Evolutionary conservation across 208 protist species (phyloP).

Genomic region (Herpetomonas samuelpessoai): DNA sequence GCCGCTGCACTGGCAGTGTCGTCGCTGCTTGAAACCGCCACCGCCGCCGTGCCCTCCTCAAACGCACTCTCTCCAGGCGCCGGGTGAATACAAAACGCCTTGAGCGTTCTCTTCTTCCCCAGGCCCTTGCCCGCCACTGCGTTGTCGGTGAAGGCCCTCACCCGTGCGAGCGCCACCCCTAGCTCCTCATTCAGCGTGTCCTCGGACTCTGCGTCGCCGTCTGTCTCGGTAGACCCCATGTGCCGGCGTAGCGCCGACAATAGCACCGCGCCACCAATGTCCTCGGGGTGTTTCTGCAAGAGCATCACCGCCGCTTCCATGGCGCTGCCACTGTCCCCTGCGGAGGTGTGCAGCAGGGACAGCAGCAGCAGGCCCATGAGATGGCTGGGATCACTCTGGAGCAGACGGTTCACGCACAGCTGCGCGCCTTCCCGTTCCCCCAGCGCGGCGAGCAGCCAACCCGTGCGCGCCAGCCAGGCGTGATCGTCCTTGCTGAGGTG

Average conservation of each 20-base stretch:
- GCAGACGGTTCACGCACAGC: conserved; percentile 22
- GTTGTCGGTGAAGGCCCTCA: background rate
- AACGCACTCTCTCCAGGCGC: conserved; percentile 35
- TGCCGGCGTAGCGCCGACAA: conserved; percentile 25
- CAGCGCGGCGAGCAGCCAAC: conserved; percentile 60
- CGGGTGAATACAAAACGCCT: conserved; percentile 34
- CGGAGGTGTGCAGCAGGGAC: conserved; percentile 45
- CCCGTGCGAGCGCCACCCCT: conserved; percentile 31
- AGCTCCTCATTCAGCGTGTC: conserved; percentile 32
- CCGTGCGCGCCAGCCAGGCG: conserved; percentile 34
- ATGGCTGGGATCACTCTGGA: conserved; percentile 27
- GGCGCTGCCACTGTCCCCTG: conserved; percentile 45
- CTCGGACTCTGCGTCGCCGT: conserved; percentile 1
- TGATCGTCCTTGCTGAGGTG: conserved; percentile 19
- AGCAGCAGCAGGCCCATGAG: conserved; percentile 57
- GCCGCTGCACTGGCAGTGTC: conserved; percentile 6
- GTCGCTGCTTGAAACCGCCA: no score
- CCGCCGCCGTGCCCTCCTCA: conserved; percentile 1
- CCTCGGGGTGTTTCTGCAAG: conserved; percentile 32
- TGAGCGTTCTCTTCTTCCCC: conserved; percentile 35
- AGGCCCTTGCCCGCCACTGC: background rate
- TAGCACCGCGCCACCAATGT: conserved; percentile 41
- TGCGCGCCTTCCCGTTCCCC: conserved; percentile 26
- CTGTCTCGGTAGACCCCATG: background rate
- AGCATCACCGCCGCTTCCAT: conserved; percentile 28